Evolutionary conservation across 305 asterid species (phyloP), one percentile per base, ranked within the genome.

Genomic region (Striga hermonthica): DNA sequence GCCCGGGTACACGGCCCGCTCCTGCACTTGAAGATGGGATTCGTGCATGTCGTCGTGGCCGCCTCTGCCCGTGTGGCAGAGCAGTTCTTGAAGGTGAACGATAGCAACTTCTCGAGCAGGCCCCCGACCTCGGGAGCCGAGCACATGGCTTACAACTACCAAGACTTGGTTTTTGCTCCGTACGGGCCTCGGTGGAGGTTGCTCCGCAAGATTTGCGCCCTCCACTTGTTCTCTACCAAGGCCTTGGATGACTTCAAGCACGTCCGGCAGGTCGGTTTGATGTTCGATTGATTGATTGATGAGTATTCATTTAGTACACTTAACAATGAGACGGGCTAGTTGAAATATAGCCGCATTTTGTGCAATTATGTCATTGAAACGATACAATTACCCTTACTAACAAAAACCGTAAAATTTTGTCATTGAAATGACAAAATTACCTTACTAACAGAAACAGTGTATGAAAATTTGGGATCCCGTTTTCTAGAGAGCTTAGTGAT

Each of bases 41-140:
- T 31, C 4, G 62, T 57, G 40, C 62, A 34, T 5, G 62, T n/a
- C 0, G 43, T 57, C 10, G 62, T 57, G 16, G 43, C 43, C 35
- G 5, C 62, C 4, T 57, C 62, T 3, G 62, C 62, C 0, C 5
- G 16, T 9, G 62, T 57, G 4, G 62, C 62, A 3, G 43, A 57
- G 43, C 62, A 57, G 44, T n/a, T 36, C 43, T 10, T 57, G 10
- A 57, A 57, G 62, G 43, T 31, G 22, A 13, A 57, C 43, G 62
- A 34, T n/a, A 16, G 10, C 1, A 36, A 34, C 5, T 57, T 57
- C 43, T 11, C 62, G 5, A 36, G 15, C 44, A 13, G 62, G 10
- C 62, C 62, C 6, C 62, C 16, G 3, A 57, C n/a, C 16, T 31
- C 62, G 2, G 43, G 43, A 0, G 40, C 62, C 3, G 35, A 57